A percentile compares a stretch with the other conserved stretches of the same genome.
Evolutionary conservation across 805 yeast genomes (phyloP).

Genomic region (Nematodospora valgi): DNA sequence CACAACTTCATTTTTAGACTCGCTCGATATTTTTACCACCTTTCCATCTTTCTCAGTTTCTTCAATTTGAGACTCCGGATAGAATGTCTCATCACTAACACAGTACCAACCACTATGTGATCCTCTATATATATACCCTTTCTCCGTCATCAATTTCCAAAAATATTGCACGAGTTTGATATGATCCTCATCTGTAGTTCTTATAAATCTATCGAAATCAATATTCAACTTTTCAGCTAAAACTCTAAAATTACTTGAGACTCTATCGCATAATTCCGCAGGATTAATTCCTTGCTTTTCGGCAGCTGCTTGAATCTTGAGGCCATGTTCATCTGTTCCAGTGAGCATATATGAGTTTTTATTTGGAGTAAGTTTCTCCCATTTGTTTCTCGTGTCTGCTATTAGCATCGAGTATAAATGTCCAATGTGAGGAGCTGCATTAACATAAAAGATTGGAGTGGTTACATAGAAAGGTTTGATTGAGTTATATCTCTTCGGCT

Average conservation of each 20-base stretch:
- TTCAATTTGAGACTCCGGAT: conserved; percentile 74
- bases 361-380: conserved; percentile 49
- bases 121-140: conserved; percentile 76
- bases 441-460: conserved; percentile 94
- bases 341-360: conserved; percentile 58
- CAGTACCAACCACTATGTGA: conserved; percentile 94
- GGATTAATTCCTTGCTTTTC: conserved; percentile 46
- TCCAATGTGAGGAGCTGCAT: conserved; percentile 92
- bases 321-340: conserved; percentile 97
- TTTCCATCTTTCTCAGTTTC: conserved; percentile 20
- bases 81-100: conserved; percentile 90
- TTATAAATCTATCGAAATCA: conserved; percentile 68
- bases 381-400: conserved; percentile 74
- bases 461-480: conserved; percentile 58
- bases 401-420: conserved; percentile 86
- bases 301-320: conserved; percentile 90
- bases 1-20: conserved; percentile 72
- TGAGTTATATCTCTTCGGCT: no score
- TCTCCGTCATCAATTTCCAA: conserved; percentile 61
- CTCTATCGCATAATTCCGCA: conserved; percentile 65
- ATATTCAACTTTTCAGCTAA: conserved; percentile 61
- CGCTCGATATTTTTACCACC: conserved; percentile 47
- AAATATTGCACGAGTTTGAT: conserved; percentile 56
- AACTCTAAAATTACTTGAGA: conserved; percentile 59
- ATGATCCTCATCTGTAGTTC: conserved; percentile 90